Evolutionary conservation across 2,329 filamentous ascomycete genomes (phyloP), one percentile per base, ranked within the genome.

Genomic region (Decorospora gaudefroyi): DNA sequence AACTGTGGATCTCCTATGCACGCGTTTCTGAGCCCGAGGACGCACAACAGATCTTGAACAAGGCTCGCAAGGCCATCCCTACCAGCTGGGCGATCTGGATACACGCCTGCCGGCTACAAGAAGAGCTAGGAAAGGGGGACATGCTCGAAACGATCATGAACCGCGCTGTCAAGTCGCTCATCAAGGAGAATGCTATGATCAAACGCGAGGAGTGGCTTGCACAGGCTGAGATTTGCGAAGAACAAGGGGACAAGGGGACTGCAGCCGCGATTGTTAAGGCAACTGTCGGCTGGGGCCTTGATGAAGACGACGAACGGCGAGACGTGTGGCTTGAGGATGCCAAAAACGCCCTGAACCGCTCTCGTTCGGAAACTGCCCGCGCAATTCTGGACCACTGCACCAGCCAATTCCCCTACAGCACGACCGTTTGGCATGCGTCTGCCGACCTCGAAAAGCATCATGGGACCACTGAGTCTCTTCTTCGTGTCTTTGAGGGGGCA

Each of bases 41-140:
- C 61, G 93, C 95, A 1, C 92, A 96, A 66, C 88, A 92, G 64
- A 90, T 99, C 27, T 80, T 99, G 53, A 99, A 99, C 73, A 91
- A 86, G 71, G 95, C 95, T 21, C 87, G 93, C 53, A 95, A 95
- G 74, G 90, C 92, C 2, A 84, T 95, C 4, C 93, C 93, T 1
- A 93, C 90, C 1, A 96, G 90, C 18, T 83, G 93, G 72, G 91
- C 96, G 65, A 90, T 99, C 53, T 99, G 93, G 93, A 90, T 99
- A 64, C 92, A 93, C 6, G 93, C 92, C 21, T 90, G 90, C 25
- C 82, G 92, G 42, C 75, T 99, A 32, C 90, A 96, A 70, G 84
- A 87, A 67, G 90, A 97, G 70, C 90, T 95, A 70, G 91, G 90
- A 16, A 87, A 88, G 52, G 84, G 83, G 13, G 79, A 81, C 40